Evolutionary conservation across 257 asterid genomes (phyloP), one percentile per base, ranked within the genome.

Genomic region (Solanum ossicruentum): DNA sequence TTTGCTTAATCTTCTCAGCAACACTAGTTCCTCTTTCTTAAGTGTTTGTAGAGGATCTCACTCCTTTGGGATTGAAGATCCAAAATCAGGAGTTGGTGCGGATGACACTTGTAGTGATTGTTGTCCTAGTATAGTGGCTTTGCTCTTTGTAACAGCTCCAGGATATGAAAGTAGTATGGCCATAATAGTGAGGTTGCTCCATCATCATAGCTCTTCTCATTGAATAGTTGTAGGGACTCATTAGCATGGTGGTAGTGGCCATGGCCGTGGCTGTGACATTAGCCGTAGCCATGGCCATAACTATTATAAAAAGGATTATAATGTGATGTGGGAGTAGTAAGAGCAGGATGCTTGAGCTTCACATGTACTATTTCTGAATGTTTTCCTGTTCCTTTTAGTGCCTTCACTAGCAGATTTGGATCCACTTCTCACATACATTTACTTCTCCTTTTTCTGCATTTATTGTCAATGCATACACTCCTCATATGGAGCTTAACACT

Each of bases 391-490:
- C 51, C 78, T 45, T 39, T 69, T 39, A 69, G 15, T 36, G 78
- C 78, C 16, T 69, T 69, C 78, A 69, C 52, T 36, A 69, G 3
- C 39, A 39, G 47, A 3, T 69, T 69, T 10, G 78, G 51, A 36
- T 69, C 51, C 3, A 69, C 78, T 69, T 69, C 78, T 11, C 78
- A 47, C 60, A 49, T 12, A 84, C 85, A 23, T 41, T 47, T 39
- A 52, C 86, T 8, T 41, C 16, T 49, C 84, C 82, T 54, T 66
- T 52, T 54, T 41, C 28, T 49, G 81, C 81, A 83, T 60, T 80
- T 11, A 84, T 47, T 12, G 83, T 73, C 45, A 86, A 84, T 12
- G 86, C 41, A 77, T 41, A 49, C 9, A 84, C 88, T 39, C 88
- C 86, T 6, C 39, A 36, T 36, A 36, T 36, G 39, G 39, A 36